These are phyloP conservation scores for Aurantiochytrium sp. DNA, from an alignment of 108 stramenopile species.

Conservation along the genomic window DNA sequence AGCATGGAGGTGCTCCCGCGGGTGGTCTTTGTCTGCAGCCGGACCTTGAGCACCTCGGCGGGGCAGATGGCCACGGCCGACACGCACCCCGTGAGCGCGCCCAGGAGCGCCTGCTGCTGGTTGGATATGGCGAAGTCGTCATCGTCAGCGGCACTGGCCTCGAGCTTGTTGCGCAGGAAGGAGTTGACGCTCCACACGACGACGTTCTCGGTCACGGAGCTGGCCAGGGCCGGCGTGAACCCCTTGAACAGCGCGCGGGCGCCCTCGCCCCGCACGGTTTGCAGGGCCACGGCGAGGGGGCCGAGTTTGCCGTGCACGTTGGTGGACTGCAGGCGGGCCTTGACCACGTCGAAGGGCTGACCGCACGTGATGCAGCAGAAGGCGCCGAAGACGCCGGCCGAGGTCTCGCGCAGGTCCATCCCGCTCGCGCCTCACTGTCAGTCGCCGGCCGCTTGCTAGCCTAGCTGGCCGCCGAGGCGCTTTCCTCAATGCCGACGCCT, in stretches of 20 bases:
- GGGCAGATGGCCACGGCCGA: slow-evolving; percentile 31
- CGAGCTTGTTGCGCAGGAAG: background rate
- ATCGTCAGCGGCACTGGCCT: background rate
- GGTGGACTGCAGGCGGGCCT: background rate
- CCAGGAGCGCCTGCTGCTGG: slow-evolving; percentile 32
- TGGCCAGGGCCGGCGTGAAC: slow-evolving; percentile 22
- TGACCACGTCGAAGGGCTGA: slow-evolving; percentile 23
- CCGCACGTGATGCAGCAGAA: slow-evolving; percentile 23
- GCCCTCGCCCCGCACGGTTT: background rate
- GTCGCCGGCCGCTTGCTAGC: too few species aligned
- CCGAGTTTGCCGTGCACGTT: background rate
- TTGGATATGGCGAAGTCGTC: background rate
- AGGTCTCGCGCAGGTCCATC: slow-evolving; percentile 1
- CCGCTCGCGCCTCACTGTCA: too few species aligned
- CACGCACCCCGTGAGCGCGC: slow-evolving; percentile 6
- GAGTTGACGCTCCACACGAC: slow-evolving; percentile 35
- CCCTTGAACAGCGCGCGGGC: slow-evolving; percentile 15
- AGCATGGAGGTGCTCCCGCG: background rate
- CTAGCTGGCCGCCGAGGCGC: too few species aligned
- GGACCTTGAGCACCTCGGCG: slow-evolving; percentile 35
- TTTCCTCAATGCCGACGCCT: background rate
- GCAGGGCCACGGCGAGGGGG: background rate
- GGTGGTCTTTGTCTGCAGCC: slow-evolving; percentile 1
- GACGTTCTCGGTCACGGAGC: slow-evolving; percentile 32
- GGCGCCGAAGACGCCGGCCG: slow-evolving; percentile 1